phyloP scores from a whole-genome alignment of 2,329 filamentous ascomycete species.

The Apiospora marii region DNA sequence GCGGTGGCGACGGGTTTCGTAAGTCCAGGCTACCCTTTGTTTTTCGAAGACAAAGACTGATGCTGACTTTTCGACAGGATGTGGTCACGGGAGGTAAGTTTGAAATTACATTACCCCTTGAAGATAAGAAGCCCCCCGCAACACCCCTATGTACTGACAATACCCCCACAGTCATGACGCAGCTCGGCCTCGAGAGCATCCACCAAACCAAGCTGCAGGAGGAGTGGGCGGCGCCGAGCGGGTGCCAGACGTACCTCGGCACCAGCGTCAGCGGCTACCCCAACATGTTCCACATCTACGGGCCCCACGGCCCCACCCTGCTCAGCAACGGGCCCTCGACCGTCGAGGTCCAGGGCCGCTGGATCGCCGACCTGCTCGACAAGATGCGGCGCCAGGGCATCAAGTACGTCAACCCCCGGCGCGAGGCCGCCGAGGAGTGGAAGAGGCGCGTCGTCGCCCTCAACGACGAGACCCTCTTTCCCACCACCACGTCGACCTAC shows the following conservation, averaged over 20 bases:
- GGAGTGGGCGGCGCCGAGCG: constrained; percentile 36
- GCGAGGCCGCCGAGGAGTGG: constrained; percentile 56
- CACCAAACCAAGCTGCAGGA: constrained; percentile 41
- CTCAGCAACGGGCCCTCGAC: constrained; percentile 63
- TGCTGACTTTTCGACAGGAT: background rate
- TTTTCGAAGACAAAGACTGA: background rate
- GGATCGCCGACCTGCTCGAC: constrained; percentile 59
- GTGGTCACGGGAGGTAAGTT: background rate
- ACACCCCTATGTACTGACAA: too few relatives aligned
- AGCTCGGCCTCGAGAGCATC: constrained; percentile 45
- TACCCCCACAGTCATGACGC: constrained; percentile 44
- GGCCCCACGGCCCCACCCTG: constrained; percentile 54
- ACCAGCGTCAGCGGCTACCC: constrained; percentile 49
- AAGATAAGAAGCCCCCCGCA: constrained; percentile 53
- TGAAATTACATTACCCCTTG: constrained; percentile 48
- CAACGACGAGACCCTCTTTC: constrained; percentile 56
- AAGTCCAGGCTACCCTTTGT: background rate
- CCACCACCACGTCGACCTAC: constrained; percentile 58
- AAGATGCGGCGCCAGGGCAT: constrained; percentile 55
- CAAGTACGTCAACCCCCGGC: constrained; percentile 58
- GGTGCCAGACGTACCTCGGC: constrained; percentile 48
- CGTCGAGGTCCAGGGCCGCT: constrained; percentile 63
- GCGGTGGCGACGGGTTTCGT: constrained; percentile 49
- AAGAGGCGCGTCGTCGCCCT: constrained; percentile 56
- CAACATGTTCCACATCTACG: constrained; percentile 51